Base-by-base conservation (phyloP, 805 yeast species). In the Groenewaldozyma tartarivorans region DNA sequence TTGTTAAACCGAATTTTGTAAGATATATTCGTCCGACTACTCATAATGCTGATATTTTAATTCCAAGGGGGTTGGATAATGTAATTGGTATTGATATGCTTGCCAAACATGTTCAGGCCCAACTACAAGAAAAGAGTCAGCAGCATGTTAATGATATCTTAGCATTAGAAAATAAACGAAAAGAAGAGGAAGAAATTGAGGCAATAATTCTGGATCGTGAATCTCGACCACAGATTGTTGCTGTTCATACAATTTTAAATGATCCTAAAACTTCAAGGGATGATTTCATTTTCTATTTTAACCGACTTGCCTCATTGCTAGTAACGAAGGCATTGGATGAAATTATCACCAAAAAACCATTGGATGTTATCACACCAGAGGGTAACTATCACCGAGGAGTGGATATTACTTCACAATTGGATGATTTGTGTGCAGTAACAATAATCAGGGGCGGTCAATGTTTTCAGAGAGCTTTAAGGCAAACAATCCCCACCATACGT, bases 371-470 rank as follows among this genome's bases (percentile, higher is more conserved):
- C 1, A 79, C 74, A 4, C 74, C 81, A 1, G 47, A 61, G 1
- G 67, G 63, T 1, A 15, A 29, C n/a, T 27, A 30, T 9, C 20
- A 22, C 5, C 4, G 17, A 5, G 27, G 18, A 1, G 54, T 48
- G 33, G 20, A 34, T 7, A 67, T 66, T 1, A 40, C 56, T 31
- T 67, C 47, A 3, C 54, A 46, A 27, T 60, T 58, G 35, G 74
- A 75, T 43, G 68, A 71, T 9, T 64, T 82, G 6, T 66, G 81
- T 21, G 92, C 92, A 0, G 82, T 86, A 4, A 81, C 81, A 47
- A 75, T 88, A 33, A 79, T 88, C 22, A 71, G 95, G 48, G 87
- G 95, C 0, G 98, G 98, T 4, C 96, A 87, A 57, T 84, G 95
- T 55, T 88, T 88, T 54, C 79, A 83, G 74, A 74, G 72, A 22